Evolutionary conservation across 2,329 filamentous ascomycete species (phyloP).

Genomic region (Monilinia polystroma): DNA sequence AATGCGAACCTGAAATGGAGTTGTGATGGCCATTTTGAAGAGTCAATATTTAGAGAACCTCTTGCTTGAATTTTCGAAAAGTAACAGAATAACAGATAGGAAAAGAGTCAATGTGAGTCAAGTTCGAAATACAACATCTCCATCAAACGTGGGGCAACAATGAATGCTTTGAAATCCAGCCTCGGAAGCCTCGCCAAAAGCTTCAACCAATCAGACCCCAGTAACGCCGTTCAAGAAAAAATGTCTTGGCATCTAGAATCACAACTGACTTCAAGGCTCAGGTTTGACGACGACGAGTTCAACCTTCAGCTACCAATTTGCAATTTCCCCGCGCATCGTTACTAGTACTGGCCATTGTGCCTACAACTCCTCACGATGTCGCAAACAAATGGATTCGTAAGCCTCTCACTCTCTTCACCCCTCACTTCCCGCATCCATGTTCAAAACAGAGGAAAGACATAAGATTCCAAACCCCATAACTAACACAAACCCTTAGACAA

Average conservation of each 20-base stretch:
- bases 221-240: constrained; percentile 14
- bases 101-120: neutral
- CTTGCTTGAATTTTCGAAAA: neutral
- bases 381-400: constrained; percentile 74
- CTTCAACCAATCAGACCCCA: constrained; percentile 14
- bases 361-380: constrained; percentile 57
- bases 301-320: neutral
- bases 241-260: constrained; percentile 23
- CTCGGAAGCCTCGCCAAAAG: constrained; percentile 14
- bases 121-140: neutral
- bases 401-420: constrained; percentile 32
- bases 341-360: constrained; percentile 30
- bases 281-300: constrained; percentile 17
- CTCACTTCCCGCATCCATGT: constrained; percentile 22
- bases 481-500: constrained; percentile 60
- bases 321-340: constrained; percentile 2
- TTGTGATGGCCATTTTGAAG: constrained; percentile 39
- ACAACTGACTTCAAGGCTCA: constrained; percentile 16
- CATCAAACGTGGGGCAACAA: constrained; percentile 24
- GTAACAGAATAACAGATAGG: neutral
- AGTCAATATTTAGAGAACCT: neutral
- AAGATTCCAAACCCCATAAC: neutral
- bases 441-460: neutral
- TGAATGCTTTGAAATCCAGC: constrained; percentile 37
- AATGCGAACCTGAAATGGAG: constrained; percentile 40